Base-by-base conservation (phyloP, 441 rosid genomes). In the Arabidopsis hybrid region DNA sequence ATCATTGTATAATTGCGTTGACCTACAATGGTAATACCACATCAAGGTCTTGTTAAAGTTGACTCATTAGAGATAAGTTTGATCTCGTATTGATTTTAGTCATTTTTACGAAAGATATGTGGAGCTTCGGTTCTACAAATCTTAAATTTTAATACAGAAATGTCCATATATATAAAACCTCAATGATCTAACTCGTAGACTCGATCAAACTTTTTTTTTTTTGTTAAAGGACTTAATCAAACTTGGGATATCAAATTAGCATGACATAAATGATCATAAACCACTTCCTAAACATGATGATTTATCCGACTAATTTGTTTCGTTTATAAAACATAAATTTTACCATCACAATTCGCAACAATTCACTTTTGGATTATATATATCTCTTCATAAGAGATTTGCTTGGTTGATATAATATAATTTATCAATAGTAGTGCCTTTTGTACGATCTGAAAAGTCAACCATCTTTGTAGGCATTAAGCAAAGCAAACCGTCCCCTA, bases 381-480 rank as follows among this genome's bases (percentile, higher is more conserved):
- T 16, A 55, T 57, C 14, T 56, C 26, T 21, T 21, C 42, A 12
- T 21, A 43, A 51, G 47, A 21, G 47, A 9, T 29, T 34, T 13
- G 45, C 38, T 64, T 47, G 26, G 39, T 58, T 38, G 10, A 47
- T 36, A 21, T 36, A 53, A 32, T 12, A 18, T 7, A 32, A 11
- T 17, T 17, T 6, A 49, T 5, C 35, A 46, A 46, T 58, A 73
- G 45, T 59, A 49, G 51, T 69, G 60, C 14, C 51, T 36, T 38
- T 45, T 31, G 2, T 55, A 42, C 38, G 56, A 69, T 63, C 39
- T 56, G 55, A 65, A 43, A 76, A 71, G 61, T 60, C 80, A 71
- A 77, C 64, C 58, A 65, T 65, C 57, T 35, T 35, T 59, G 59
- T 51, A 13, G 62, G 43, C 55, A 46, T 38, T 63, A 57, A 64